A percentile compares a stretch with the other conserved stretches of the same genome.
phyloP scores from a whole-genome alignment of 208 protist species.

The Tritrichomonas foetus region DNA sequence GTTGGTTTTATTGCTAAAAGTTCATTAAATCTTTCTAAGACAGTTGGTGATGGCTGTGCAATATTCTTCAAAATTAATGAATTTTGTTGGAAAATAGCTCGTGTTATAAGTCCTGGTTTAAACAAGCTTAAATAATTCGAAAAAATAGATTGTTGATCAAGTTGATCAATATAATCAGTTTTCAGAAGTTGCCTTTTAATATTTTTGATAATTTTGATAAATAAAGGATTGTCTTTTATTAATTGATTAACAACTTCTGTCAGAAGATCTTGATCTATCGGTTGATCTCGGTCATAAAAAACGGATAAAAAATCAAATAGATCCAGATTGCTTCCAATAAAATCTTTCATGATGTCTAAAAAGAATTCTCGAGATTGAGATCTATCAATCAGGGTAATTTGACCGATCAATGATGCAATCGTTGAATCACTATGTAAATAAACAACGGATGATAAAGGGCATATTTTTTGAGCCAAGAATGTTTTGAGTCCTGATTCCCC shows the following conservation, averaged over 20 bases:
- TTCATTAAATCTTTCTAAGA: slow-evolving; percentile 40
- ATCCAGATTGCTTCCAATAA: neutral
- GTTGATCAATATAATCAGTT: neutral
- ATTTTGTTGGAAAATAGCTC: neutral
- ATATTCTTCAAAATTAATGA: slow-evolving; percentile 16
- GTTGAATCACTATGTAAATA: neutral
- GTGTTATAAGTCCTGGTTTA: neutral
- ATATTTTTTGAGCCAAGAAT: neutral
- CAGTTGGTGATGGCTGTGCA: neutral
- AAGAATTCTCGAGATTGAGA: neutral
- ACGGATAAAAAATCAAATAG: neutral
- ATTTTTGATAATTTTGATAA: neutral
- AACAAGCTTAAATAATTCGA: neutral
- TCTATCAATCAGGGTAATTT: neutral
- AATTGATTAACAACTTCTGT: too few relatives aligned
- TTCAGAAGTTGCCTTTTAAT: neutral
- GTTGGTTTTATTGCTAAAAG: neutral
- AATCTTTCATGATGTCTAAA: neutral
- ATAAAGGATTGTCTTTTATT: neutral
- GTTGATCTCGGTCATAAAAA: neutral
- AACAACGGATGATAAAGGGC: neutral
- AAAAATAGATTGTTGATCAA: neutral
- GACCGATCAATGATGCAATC: neutral
- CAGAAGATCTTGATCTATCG: neutral
- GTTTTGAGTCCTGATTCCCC: neutral